Evolutionary conservation across 495 filamentous ascomycete genomes (phyloP), one percentile per base, ranked within the genome.

Genomic region (Apiosordaria backusii): DNA sequence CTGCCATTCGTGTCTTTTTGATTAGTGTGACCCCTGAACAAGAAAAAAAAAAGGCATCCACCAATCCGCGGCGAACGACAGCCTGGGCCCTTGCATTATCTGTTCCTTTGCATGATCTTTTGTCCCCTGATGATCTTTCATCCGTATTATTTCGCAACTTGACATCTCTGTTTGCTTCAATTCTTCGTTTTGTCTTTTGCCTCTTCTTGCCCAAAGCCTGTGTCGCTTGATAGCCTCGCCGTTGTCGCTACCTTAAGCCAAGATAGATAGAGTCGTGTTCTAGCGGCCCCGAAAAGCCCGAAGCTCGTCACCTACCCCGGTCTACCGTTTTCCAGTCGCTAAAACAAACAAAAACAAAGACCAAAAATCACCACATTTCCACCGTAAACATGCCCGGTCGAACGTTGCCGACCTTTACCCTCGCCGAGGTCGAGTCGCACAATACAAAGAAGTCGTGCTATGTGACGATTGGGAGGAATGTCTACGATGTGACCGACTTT

Each of bases 401-500:
- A 71, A 89, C 84, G 50, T 83, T 97, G 26, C 93, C 93, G 52
- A 95, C 88, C 22, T 87, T 97, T 72, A 87, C 89, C 29, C 77
- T 82, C 70, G 84, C 87, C 65, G 91, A 98, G 74, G 87, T 99
- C 69, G 86, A 87, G 73, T 82, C 87, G 68, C 92, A 94, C 76
- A 96, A 92, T 72, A 89, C 84, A 57, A 77, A 75, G 50, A 88
- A 93, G 75, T 96, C 91, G 23, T 98, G 96, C 84, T 99, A 92
- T 82, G 92, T 99, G 68, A 93, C 91, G 0, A 76, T 97, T 54
- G 95, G 92, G 40, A 84, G 83, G 25, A 94, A 93, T 69, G 95
- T 98, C 70, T 98, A 92, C 85, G 92, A 99, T 83, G 85, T 99
- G 66, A 97, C 96, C 24, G 82, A 87, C 25, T 99, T 99, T 72